Evolutionary conservation across 2,329 filamentous ascomycete species (phyloP).

Genomic region (Stagonosporopsis rhizophila): DNA sequence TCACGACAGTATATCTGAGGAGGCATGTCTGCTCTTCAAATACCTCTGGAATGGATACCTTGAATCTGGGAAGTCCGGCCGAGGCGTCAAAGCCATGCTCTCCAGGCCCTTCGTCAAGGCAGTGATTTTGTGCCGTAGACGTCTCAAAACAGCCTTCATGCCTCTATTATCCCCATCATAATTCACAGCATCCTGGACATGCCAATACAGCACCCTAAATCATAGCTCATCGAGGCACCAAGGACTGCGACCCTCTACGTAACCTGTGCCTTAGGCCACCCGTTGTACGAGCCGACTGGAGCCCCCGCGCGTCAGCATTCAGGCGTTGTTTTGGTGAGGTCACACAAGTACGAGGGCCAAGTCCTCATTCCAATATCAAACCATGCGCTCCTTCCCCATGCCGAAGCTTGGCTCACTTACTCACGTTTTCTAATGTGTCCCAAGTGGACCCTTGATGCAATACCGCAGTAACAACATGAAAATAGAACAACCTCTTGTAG

Average conservation of each 20-base stretch:
- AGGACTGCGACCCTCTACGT: not conserved
- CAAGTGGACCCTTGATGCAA: not conserved
- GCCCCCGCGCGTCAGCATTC: not conserved
- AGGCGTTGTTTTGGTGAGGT: not conserved
- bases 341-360: slow-evolving; percentile 2
- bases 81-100: not conserved
- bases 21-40: not conserved
- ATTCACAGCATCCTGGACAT: not conserved
- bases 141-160: not conserved
- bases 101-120: too few relatives aligned
- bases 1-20: too few relatives aligned
- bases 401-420: not conserved
- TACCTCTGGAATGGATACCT: not conserved
- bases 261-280: not conserved
- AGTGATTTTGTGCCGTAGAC: too few relatives aligned
- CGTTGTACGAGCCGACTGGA: not conserved
- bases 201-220: not conserved
- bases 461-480: not conserved
- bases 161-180: too few relatives aligned
- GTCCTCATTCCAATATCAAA: not conserved
- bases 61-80: not conserved
- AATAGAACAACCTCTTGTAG: not conserved
- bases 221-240: not conserved
- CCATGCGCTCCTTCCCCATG: not conserved
- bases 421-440: not conserved